A percentile compares a stretch with the other conserved stretches of the same genome.
These are phyloP conservation scores for Brassica cretica DNA, from an alignment of 345 rosid genomes.

Conservation along the genomic window DNA sequence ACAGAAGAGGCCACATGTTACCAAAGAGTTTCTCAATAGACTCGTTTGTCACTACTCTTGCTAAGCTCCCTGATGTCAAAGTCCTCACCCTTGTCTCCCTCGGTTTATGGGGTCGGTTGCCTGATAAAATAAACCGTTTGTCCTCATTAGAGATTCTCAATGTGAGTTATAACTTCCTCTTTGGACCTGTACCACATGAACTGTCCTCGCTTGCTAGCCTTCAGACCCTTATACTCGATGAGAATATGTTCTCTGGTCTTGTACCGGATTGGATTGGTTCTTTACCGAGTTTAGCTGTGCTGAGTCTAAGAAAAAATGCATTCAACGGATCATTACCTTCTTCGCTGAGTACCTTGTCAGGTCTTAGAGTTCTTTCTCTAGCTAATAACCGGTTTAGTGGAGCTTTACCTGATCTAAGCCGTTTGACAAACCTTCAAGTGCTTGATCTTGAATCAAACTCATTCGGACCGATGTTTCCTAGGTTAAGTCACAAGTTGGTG, in stretches of 20 bases:
- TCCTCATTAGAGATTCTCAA: conserved; percentile 79
- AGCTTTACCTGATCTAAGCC: conserved; percentile 65
- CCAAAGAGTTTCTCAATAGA: conserved; percentile 72
- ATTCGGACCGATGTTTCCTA: conserved; percentile 75
- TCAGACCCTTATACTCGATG: conserved; percentile 80
- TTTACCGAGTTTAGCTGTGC: conserved; percentile 58
- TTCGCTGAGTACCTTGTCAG: conserved; percentile 60
- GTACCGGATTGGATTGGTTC: conserved; percentile 67
- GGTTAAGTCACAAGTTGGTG: conserved; percentile 66
- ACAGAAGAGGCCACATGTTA: conserved; percentile 49
- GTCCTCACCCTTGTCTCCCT: conserved; percentile 83
- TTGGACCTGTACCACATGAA: conserved; percentile 64
- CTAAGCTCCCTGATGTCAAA: conserved; percentile 68
- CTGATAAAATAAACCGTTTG: conserved; percentile 66
- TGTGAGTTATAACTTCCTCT: conserved; percentile 72
- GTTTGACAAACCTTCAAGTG: conserved; percentile 78
- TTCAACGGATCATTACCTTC: conserved; percentile 74
- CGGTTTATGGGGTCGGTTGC: conserved; percentile 88
- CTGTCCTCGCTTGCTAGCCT: conserved; percentile 60
- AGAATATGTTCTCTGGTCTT: conserved; percentile 68
- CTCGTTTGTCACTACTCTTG: conserved; percentile 76
- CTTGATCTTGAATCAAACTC: conserved; percentile 85
- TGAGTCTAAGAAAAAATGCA: conserved; percentile 74
- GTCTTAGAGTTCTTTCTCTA: conserved; percentile 77
- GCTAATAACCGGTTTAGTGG: conserved; percentile 76